phyloP scores from a whole-genome alignment of 306 rosid genomes.

The Acacia confusa region DNA sequence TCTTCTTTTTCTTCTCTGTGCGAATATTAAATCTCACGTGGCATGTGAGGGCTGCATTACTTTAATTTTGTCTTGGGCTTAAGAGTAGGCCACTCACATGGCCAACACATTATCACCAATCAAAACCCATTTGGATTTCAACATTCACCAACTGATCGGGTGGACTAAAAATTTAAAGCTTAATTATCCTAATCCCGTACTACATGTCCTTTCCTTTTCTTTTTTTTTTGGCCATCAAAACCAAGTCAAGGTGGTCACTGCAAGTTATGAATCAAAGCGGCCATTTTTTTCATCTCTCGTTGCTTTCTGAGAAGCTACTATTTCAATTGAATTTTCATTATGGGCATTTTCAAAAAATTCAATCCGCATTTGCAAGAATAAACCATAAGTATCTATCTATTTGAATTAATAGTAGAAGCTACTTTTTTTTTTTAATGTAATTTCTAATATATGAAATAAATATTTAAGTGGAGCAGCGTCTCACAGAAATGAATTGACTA shows the following conservation, averaged over 20 bases:
- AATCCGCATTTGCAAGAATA: conserved; percentile 13
- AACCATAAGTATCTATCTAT: no score
- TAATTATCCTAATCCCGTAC: not conserved
- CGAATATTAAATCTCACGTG: not conserved
- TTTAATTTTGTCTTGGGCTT: conserved; percentile 26
- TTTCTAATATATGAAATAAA: no score
- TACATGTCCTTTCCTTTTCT: conserved; percentile 11
- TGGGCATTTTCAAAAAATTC: conserved; percentile 19
- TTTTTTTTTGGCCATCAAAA: conserved; percentile 13
- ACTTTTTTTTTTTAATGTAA: no score
- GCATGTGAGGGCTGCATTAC: conserved; percentile 38
- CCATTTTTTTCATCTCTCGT: not conserved
- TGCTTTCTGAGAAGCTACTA: conserved; percentile 29
- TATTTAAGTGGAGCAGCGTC: no score
- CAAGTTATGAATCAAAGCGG: conserved; percentile 20
- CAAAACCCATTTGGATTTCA: conserved; percentile 27
- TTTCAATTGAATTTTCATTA: not conserved
- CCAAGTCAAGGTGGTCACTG: conserved; percentile 30
- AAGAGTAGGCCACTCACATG: conserved; percentile 31
- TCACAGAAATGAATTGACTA: no score
- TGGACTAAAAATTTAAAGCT: not conserved
- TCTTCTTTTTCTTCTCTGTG: conserved; percentile 8
- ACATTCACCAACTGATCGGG: not conserved
- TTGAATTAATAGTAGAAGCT: no score
- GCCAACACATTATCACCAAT: conserved; percentile 19